Conservation (phyloP, 805 yeast genomes). For the Candida caryicola region DNA sequence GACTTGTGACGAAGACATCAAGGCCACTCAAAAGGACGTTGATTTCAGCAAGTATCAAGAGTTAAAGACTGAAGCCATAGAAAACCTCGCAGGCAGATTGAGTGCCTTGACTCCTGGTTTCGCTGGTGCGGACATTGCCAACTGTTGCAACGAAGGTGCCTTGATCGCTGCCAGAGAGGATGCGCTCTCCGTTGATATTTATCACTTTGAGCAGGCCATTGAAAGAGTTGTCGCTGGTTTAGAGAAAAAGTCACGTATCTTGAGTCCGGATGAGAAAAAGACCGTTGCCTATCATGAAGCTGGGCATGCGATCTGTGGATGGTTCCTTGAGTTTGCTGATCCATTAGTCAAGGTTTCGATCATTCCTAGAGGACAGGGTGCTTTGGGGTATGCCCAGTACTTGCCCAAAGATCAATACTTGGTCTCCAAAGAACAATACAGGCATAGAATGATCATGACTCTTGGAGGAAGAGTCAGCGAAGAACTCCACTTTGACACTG, state of each 20-base stretch:
- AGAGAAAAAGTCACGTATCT: constrained; percentile 77
- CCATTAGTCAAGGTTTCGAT: constrained; percentile 91
- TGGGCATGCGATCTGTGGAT: constrained; percentile 95
- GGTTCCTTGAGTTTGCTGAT: constrained; percentile 85
- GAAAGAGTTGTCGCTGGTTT: constrained; percentile 95
- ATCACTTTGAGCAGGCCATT: constrained; percentile 87
- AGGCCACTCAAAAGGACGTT: constrained; percentile 33
- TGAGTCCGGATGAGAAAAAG: constrained; percentile 76
- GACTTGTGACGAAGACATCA: constrained; percentile 36
- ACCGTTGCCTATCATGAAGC: constrained; percentile 95
- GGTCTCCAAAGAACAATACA: constrained; percentile 69
- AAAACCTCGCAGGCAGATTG: constrained; percentile 72
- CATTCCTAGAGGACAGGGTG: constrained; percentile 92
- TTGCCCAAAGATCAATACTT: constrained; percentile 86
- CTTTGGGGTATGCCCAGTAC: constrained; percentile 94
- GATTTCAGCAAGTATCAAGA: constrained; percentile 41
- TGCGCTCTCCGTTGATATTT: constrained; percentile 56
- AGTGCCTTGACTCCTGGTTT: constrained; percentile 94
- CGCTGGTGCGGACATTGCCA: constrained; percentile 95
- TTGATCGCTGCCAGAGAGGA: constrained; percentile 83
- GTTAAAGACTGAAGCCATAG: constrained; percentile 42
- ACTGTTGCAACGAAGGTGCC: constrained; percentile 93
- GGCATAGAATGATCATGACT: constrained; percentile 89
- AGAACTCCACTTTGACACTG: constrained; percentile 81
- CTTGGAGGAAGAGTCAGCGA: constrained; percentile 91